These are phyloP conservation scores for Paulownia fortunei DNA, from an alignment of 257 asterid species.

Conservation along the genomic window DNA sequence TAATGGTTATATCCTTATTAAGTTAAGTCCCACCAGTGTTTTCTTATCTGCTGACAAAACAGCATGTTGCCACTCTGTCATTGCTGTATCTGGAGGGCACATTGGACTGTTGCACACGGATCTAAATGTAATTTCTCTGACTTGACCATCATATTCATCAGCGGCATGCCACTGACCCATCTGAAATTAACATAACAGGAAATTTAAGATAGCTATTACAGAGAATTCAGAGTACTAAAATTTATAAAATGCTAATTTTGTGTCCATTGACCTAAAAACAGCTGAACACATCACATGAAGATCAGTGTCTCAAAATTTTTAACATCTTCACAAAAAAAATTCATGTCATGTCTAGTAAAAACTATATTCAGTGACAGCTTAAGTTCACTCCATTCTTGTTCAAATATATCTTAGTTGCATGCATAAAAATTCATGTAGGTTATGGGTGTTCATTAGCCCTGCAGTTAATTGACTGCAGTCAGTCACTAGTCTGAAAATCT, in stretches of 20 bases:
- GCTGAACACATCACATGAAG: slow-evolving; percentile 5
- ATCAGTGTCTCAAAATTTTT: neutral
- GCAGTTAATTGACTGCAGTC: neutral
- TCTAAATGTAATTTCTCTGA: slow-evolving; percentile 89
- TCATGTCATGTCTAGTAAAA: slow-evolving; percentile 1
- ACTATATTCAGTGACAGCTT: neutral
- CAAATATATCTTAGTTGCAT: neutral
- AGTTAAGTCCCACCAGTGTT: slow-evolving; percentile 57
- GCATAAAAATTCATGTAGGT: neutral
- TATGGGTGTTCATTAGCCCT: neutral
- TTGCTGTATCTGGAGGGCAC: slow-evolving; percentile 99
- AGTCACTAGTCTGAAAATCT: neutral
- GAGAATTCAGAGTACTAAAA: neutral
- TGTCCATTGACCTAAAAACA: neutral
- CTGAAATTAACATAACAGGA: slow-evolving; percentile 48
- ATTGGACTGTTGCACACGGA: slow-evolving; percentile 95
- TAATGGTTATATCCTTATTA: neutral
- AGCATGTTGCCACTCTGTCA: slow-evolving; percentile 96
- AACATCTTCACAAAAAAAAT: neutral
- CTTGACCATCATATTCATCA: slow-evolving; percentile 94
- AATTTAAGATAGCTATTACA: slow-evolving; percentile 21
- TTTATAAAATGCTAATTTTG: neutral
- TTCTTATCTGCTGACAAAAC: slow-evolving; percentile 72
- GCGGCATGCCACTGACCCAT: slow-evolving; percentile 96
- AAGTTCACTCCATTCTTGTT: neutral